These are phyloP conservation scores for Termitomyces sp. DNA, from an alignment of 768 basidiomycete genomes.

Conservation along the genomic window DNA sequence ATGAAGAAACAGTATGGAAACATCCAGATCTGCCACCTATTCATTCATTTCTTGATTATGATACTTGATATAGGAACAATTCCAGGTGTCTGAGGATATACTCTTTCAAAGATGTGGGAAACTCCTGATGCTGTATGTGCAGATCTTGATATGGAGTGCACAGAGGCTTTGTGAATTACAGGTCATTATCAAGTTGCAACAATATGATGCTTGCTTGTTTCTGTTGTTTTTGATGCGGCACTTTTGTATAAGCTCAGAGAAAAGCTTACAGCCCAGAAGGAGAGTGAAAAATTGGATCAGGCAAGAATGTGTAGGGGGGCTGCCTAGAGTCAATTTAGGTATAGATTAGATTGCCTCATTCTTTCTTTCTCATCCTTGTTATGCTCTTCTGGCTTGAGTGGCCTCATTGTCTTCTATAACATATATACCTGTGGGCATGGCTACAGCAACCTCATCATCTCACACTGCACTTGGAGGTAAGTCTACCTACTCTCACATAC, in stretches of 20 bases:
- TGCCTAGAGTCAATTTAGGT: too few species aligned
- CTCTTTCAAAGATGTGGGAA: background rate
- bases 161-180: background rate
- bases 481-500: too few species aligned
- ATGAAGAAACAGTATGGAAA: conserved; percentile 55
- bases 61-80: conserved; percentile 16
- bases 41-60: background rate
- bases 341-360: too few species aligned
- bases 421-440: too few species aligned
- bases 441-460: too few species aligned
- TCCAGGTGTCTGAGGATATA: conserved; percentile 15
- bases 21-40: conserved; percentile 30
- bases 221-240: background rate
- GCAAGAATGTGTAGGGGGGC: too few species aligned
- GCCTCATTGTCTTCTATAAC: too few species aligned
- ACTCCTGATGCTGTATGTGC: background rate
- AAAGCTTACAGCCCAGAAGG: background rate
- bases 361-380: too few species aligned
- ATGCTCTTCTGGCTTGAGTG: too few species aligned
- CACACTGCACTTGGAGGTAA: too few species aligned
- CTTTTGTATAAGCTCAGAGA: background rate
- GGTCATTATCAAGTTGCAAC: background rate
- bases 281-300: background rate
- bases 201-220: background rate
- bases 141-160: background rate